Conservation (phyloP, 164 flowering plant genomes). For the Vitis labrusca region DNA sequence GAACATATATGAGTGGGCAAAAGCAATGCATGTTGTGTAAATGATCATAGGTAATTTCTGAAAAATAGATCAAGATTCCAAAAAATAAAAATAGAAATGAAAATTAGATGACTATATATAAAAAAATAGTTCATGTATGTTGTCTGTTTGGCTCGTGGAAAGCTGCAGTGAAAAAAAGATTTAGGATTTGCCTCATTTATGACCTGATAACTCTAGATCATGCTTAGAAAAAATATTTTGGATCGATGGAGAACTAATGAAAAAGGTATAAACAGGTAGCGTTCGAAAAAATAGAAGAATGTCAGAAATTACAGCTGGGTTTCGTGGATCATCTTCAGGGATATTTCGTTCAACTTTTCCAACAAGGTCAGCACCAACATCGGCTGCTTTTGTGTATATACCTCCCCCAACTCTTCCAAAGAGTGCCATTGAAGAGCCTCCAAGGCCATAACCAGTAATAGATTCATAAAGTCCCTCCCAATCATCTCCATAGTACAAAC, state of each 20-base stretch:
- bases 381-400: conserved; percentile 57
- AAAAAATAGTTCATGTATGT: too few species aligned
- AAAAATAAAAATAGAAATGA: too few species aligned
- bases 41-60: not conserved
- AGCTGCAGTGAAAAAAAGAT: too few species aligned
- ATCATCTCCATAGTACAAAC: conserved; percentile 50
- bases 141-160: too few species aligned
- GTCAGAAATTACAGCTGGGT: conserved; percentile 44
- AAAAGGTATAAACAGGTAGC: too few species aligned
- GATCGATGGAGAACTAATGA: too few species aligned
- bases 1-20: not conserved
- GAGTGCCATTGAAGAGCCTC: conserved; percentile 65
- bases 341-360: conserved; percentile 53
- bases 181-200: too few species aligned
- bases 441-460: conserved; percentile 58
- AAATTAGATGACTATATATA: not conserved
- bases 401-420: conserved; percentile 67
- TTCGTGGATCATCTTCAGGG: conserved; percentile 59
- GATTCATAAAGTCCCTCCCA: conserved; percentile 59
- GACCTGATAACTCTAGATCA: too few species aligned
- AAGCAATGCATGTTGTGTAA: too few species aligned
- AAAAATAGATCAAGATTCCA: too few species aligned
- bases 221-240: too few species aligned
- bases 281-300: too few species aligned
- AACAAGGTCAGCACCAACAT: conserved; percentile 61